These are phyloP conservation scores for Umbelopsis vinacea DNA, from an alignment of 192 early-diverging fungal species.

Conservation along the genomic window DNA sequence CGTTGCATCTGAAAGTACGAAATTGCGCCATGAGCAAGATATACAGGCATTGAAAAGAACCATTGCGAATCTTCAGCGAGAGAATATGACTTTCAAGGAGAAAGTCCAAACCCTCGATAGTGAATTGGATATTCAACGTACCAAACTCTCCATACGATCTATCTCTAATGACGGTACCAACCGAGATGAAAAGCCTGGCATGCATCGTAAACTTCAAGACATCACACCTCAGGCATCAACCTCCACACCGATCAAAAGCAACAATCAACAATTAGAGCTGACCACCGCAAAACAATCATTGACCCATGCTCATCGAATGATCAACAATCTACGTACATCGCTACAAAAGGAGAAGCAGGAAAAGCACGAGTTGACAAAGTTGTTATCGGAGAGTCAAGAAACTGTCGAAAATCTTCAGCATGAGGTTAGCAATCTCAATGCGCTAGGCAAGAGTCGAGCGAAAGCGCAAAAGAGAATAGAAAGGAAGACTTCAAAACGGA, in stretches of 20 bases:
- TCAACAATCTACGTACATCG: slow-evolving; percentile 52
- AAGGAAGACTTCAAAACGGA: background rate
- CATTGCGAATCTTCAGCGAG: slow-evolving; percentile 57
- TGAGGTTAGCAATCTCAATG: slow-evolving; percentile 34
- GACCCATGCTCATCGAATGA: slow-evolving; percentile 52
- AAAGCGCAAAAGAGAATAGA: background rate
- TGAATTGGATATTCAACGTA: slow-evolving; percentile 44
- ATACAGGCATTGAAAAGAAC: slow-evolving; percentile 56
- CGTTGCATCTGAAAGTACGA: slow-evolving; percentile 46
- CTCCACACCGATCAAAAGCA: background rate
- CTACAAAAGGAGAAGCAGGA: slow-evolving; percentile 58
- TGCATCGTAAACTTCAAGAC: background rate
- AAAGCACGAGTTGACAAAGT: slow-evolving; percentile 57
- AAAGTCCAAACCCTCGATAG: slow-evolving; percentile 63
- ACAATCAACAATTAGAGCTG: slow-evolving; percentile 32
- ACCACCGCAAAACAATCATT: slow-evolving; percentile 41
- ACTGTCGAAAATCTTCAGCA: slow-evolving; percentile 55
- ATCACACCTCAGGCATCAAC: background rate
- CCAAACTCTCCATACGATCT: slow-evolving; percentile 35
- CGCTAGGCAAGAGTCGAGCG: background rate
- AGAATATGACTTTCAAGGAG: slow-evolving; percentile 56
- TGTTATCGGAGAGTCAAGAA: slow-evolving; percentile 59
- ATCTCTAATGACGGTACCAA: background rate
- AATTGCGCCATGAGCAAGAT: slow-evolving; percentile 67
- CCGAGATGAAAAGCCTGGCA: background rate